A percentile compares a stretch with the other conserved stretches of the same genome.
Conservation (phyloP, 148 eudicot genomes). For the Fagopyrum tataricum region DNA sequence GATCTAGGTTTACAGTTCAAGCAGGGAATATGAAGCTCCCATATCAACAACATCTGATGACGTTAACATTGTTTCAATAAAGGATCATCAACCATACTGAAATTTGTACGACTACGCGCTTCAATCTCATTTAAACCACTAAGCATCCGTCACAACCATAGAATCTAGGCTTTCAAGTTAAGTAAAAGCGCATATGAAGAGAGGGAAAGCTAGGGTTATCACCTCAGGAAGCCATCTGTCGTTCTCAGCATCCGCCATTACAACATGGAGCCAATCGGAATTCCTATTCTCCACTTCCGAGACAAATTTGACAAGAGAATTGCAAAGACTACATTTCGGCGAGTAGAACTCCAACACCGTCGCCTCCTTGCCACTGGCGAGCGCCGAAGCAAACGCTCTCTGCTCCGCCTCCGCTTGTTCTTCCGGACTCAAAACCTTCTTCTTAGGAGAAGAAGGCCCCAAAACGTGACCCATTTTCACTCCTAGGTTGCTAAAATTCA, state of each 20-base stretch:
- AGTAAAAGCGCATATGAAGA: not conserved
- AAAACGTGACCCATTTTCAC: not conserved
- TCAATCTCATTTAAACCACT: no score
- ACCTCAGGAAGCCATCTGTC: conserved; percentile 94
- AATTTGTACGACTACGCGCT: no score
- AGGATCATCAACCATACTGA: no score
- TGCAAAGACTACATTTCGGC: conserved; percentile 82
- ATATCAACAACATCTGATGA: no score
- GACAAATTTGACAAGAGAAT: conserved; percentile 70
- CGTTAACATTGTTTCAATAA: no score
- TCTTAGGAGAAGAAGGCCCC: not conserved
- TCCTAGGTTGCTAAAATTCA: conserved; percentile 11
- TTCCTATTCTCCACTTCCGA: conserved; percentile 67
- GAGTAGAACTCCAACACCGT: conserved; percentile 82
- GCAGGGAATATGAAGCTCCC: no score
- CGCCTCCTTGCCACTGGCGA: conserved; percentile 69
- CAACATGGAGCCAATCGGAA: conserved; percentile 74
- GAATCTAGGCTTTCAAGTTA: not conserved
- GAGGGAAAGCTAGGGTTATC: not conserved
- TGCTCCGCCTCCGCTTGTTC: conserved; percentile 92
- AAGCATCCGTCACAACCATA: no score
- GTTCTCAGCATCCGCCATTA: conserved; percentile 94
- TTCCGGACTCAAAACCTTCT: conserved; percentile 32
- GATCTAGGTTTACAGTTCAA: not conserved
- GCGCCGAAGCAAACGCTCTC: conserved; percentile 71